Percentiles rank a stretch among this genome's conserved stretches.
Evolutionary conservation across 768 basidiomycete species (phyloP).

Genomic region (Auriscalpium microsporum): DNA sequence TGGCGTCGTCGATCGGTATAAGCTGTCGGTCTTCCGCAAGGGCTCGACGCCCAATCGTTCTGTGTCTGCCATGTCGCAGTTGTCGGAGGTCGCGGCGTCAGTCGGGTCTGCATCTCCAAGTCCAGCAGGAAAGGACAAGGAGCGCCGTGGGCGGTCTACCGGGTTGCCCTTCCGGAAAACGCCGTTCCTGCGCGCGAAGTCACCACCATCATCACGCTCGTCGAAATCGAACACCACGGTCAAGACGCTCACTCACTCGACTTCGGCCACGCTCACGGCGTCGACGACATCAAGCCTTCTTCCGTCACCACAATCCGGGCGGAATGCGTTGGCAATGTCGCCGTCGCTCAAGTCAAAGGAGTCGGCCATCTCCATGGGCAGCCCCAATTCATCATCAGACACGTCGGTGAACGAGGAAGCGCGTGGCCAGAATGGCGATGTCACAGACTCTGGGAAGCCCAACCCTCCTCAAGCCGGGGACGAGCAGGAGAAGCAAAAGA

Average conservation of each 20-base stretch:
- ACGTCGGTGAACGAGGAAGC: constrained; percentile 51
- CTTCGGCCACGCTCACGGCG: constrained; percentile 35
- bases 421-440: constrained; percentile 7
- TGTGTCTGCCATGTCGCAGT: constrained; percentile 51
- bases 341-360: constrained; percentile 78
- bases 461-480: constrained; percentile 7
- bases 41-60: constrained; percentile 54
- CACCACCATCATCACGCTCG: constrained; percentile 42
- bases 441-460: constrained; percentile 8
- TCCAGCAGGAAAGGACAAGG: constrained; percentile 34
- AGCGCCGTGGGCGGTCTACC: constrained; percentile 60
- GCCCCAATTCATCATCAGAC: constrained; percentile 63
- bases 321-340: constrained; percentile 34
- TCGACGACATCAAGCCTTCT: constrained; percentile 47
- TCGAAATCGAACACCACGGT: constrained; percentile 18
- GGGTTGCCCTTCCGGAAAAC: constrained; percentile 67
- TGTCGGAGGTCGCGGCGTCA: constrained; percentile 34
- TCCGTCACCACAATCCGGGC: constrained; percentile 49
- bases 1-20: constrained; percentile 86
- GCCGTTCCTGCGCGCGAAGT: constrained; percentile 67
- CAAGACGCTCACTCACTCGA: constrained; percentile 36
- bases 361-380: constrained; percentile 66
- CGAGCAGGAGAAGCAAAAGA: constrained; percentile 53
- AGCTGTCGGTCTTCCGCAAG: constrained; percentile 79
- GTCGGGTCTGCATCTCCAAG: constrained; percentile 37